These are phyloP conservation scores for Pythium aquatile DNA, from an alignment of 352 stramenopile species.

Conservation along the genomic window DNA sequence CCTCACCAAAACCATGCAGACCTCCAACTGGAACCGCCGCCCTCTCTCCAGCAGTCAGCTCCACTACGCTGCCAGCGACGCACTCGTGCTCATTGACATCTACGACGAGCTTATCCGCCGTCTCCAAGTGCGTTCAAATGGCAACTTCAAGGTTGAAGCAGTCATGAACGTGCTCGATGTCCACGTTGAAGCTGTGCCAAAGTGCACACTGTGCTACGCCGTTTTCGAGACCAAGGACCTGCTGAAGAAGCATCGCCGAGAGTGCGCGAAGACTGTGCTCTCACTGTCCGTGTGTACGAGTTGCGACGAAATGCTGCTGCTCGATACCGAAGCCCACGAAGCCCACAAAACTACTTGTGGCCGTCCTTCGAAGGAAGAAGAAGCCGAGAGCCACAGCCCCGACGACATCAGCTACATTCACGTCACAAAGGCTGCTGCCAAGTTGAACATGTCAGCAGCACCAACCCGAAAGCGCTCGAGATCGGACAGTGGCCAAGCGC, in stretches of 20 bases:
- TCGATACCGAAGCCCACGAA: slow-evolving; percentile 40
- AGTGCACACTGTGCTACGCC: slow-evolving; percentile 58
- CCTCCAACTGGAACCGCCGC: slow-evolving; percentile 73
- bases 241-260: slow-evolving; percentile 49
- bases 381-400: slow-evolving; percentile 14
- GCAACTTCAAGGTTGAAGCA: slow-evolving; percentile 43
- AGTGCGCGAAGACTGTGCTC: slow-evolving; percentile 37
- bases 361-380: slow-evolving; percentile 15
- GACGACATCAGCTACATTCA: slow-evolving; percentile 21
- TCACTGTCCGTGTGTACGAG: slow-evolving; percentile 41
- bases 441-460: background rate
- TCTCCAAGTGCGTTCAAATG: slow-evolving; percentile 27
- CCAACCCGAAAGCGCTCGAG: background rate
- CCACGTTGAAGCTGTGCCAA: slow-evolving; percentile 36
- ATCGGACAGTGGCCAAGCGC: background rate
- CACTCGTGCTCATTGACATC: slow-evolving; percentile 68
- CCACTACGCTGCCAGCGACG: slow-evolving; percentile 71
- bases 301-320: slow-evolving; percentile 49
- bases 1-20: slow-evolving; percentile 77
- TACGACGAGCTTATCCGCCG: slow-evolving; percentile 53
- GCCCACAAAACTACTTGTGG: slow-evolving; percentile 43
- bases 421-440: background rate
- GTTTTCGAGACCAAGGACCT: slow-evolving; percentile 32
- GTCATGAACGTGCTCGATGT: slow-evolving; percentile 66
- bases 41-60: slow-evolving; percentile 54